Evolutionary conservation across 148 eudicot species (phyloP).

Genomic region (Rhododendron mucronatum): DNA sequence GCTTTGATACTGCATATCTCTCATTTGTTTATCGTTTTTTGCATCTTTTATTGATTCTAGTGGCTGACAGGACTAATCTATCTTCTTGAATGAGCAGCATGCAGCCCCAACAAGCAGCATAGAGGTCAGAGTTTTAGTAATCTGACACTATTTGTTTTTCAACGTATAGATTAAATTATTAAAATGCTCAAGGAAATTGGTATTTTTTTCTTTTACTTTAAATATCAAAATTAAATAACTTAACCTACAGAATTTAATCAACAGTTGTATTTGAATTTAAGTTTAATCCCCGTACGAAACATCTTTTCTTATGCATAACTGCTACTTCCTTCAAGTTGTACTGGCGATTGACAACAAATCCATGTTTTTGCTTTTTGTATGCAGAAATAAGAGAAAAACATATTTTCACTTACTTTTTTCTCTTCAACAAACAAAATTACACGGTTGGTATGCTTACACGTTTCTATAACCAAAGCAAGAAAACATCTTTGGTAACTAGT

Average conservation of each 20-base stretch:
- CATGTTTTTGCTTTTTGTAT: neutral
- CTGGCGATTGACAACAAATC: neutral
- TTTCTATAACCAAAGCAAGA: neutral
- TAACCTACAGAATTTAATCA: neutral
- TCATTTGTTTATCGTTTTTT: conserved; percentile 7
- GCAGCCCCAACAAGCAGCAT: conserved; percentile 33
- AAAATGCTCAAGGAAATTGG: neutral
- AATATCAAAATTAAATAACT: neutral
- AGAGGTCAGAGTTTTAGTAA: conserved; percentile 51
- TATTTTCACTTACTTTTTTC: neutral
- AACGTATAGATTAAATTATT: neutral
- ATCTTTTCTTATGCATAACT: neutral
- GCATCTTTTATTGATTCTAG: conserved; percentile 53
- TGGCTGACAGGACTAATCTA: conserved; percentile 69
- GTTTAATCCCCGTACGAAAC: neutral
- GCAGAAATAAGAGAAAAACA: neutral
- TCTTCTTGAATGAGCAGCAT: conserved; percentile 71
- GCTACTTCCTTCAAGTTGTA: neutral
- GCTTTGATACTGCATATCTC: neutral
- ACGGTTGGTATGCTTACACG: neutral
- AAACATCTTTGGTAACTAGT: neutral
- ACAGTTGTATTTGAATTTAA: neutral
- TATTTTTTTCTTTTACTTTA: neutral
- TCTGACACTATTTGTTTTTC: neutral
- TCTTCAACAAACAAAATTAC: neutral